Evolutionary conservation across 371 early-diverging fungal genomes (phyloP).

Genomic region (Blyttiomyces sp.): DNA sequence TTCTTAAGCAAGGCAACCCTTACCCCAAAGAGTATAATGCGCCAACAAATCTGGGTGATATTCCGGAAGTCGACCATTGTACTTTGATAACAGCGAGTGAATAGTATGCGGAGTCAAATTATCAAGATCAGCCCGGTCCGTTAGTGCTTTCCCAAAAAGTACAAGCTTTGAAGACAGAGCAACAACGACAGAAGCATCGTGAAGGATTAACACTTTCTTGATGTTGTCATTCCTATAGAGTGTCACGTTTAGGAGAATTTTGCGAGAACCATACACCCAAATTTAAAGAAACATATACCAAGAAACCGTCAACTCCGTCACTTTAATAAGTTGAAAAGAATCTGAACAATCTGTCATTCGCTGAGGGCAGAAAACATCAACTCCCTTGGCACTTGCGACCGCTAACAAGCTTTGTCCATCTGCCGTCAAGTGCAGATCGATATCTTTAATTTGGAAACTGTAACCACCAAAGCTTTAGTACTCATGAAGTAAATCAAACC

Average conservation of each 20-base stretch:
- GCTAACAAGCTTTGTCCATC: constrained; percentile 72
- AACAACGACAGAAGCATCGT: constrained; percentile 7
- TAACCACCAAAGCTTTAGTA: no score
- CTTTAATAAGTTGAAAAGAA: constrained; percentile 41
- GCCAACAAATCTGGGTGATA: constrained; percentile 74
- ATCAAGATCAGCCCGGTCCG: not conserved
- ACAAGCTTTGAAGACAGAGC: constrained; percentile 1
- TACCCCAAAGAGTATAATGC: constrained; percentile 77
- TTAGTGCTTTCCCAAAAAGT: constrained; percentile 11
- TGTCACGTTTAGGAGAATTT: no score
- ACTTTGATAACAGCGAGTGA: constrained; percentile 9
- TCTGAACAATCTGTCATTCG: constrained; percentile 25
- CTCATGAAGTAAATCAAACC: no score
- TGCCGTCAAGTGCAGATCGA: constrained; percentile 58
- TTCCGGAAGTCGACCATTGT: constrained; percentile 52
- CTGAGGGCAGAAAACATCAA: constrained; percentile 55
- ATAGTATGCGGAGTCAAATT: constrained; percentile 9
- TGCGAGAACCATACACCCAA: no score
- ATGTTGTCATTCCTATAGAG: constrained; percentile 4
- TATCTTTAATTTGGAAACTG: not conserved
- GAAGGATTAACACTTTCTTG: constrained; percentile 2
- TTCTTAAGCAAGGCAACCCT: constrained; percentile 3
- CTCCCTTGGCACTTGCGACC: constrained; percentile 46
- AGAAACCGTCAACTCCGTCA: constrained; percentile 43
- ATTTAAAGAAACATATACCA: no score